phyloP scores from a whole-genome alignment of 2,329 filamentous ascomycete genomes.

The Reticulascus tulasneorum region DNA sequence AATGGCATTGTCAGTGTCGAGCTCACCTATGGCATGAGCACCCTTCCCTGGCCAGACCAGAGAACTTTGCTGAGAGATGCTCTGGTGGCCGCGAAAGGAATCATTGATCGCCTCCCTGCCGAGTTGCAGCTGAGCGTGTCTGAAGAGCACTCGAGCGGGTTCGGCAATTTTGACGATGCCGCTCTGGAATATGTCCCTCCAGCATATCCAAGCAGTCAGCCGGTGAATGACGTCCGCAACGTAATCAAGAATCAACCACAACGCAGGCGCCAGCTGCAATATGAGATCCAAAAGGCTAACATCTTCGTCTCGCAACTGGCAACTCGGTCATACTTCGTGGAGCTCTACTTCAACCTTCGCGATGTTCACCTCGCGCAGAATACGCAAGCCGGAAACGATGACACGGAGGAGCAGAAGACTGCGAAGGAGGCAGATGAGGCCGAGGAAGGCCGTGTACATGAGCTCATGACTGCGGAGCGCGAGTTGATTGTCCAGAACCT shows the following conservation, averaged over 20 bases:
- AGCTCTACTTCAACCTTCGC: conserved; percentile 76
- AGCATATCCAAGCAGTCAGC: conserved; percentile 41
- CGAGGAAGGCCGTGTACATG: conserved; percentile 47
- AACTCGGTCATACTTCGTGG: conserved; percentile 79
- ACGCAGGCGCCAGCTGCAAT: conserved; percentile 60
- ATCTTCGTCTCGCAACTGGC: conserved; percentile 78
- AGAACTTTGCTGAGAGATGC: conserved; percentile 68
- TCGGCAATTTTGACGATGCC: conserved; percentile 38
- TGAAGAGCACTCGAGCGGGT: conserved; percentile 28
- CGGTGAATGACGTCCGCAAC: conserved; percentile 46
- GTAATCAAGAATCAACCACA: conserved; percentile 45
- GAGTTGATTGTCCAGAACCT: conserved; percentile 80
- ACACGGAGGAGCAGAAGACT: conserved; percentile 31
- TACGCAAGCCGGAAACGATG: conserved; percentile 28
- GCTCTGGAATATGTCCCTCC: conserved; percentile 51
- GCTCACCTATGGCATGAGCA: conserved; percentile 74
- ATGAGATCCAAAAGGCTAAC: conserved; percentile 89
- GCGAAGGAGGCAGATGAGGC: conserved; percentile 37
- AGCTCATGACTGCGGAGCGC: conserved; percentile 69
- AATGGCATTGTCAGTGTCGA: conserved; percentile 76
- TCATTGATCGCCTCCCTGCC: conserved; percentile 62
- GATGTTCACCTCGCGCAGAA: conserved; percentile 56
- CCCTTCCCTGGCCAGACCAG: conserved; percentile 75
- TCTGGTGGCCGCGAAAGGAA: conserved; percentile 64
- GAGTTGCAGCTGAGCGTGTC: conserved; percentile 58